These are phyloP conservation scores for Cladorrhinum sp. DNA, from an alignment of 2,329 filamentous ascomycete genomes.

Conservation along the genomic window DNA sequence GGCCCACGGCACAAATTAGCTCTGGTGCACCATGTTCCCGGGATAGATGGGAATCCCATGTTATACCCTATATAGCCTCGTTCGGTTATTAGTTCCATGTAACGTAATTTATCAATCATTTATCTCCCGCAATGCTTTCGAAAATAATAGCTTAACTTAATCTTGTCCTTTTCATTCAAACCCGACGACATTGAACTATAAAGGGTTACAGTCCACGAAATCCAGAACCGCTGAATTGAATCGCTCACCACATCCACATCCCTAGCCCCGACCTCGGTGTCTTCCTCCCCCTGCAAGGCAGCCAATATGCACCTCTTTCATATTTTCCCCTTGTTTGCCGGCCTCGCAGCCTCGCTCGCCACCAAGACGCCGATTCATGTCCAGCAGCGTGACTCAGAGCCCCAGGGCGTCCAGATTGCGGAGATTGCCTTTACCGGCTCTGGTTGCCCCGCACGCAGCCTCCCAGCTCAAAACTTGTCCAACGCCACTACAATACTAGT, in stretches of 20 bases:
- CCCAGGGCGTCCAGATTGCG: conserved; percentile 2
- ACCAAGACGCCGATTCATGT: not conserved
- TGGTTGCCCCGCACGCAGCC: conserved; percentile 4
- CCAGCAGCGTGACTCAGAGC: conserved; percentile 4
- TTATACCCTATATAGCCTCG: conserved; percentile 1
- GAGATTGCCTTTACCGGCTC: conserved; percentile 4
- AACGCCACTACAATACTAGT: not conserved
- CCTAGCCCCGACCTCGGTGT: not conserved
- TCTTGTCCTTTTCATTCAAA: conserved; percentile 2
- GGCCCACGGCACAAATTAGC: conserved; percentile 8
- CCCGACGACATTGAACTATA: conserved; percentile 1
- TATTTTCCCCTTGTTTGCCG: conserved; percentile 11
- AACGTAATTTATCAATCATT: conserved; percentile 11
- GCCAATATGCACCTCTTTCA: conserved; percentile 12
- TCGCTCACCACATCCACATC: not conserved
- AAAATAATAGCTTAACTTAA: conserved; percentile 7
- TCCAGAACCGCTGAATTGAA: not conserved
- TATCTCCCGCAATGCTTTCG: conserved; percentile 10
- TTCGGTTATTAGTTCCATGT: conserved; percentile 7
- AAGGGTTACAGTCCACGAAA: conserved; percentile 1
- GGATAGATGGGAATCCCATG: conserved; percentile 15
- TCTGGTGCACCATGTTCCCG: conserved; percentile 11
- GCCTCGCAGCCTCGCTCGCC: conserved; percentile 10
- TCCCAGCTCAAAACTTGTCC: not conserved
- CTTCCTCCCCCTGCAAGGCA: not conserved